Conservation (phyloP, 139 green algal species). For the Axilococcus clingmanii region DNA sequence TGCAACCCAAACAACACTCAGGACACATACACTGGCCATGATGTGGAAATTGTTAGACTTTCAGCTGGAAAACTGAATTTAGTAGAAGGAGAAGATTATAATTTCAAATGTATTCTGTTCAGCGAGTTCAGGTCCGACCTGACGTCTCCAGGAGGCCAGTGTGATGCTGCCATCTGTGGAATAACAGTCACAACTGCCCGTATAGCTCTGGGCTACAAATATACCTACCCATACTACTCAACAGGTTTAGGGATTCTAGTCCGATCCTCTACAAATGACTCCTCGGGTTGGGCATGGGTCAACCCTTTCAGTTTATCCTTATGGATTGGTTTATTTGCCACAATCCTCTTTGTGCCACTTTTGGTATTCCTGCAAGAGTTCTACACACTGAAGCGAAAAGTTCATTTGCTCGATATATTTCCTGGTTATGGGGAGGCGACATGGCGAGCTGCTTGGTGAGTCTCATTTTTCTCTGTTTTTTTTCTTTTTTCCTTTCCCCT, state of each 20-base stretch:
- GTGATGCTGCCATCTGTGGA: background rate
- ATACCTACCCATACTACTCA: constrained; percentile 6
- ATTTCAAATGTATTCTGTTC: too few species aligned
- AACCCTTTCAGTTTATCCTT: constrained; percentile 4
- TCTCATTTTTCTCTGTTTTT: too few species aligned
- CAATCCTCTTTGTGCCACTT: background rate
- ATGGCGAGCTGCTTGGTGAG: constrained; percentile 4
- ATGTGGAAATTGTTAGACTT: too few species aligned
- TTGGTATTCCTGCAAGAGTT: background rate
- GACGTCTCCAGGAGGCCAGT: too few species aligned
- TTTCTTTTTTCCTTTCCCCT: too few species aligned
- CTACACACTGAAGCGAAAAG: background rate
- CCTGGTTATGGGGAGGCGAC: background rate
- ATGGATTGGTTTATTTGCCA: constrained; percentile 4
- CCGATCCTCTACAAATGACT: background rate
- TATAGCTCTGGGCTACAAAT: background rate
- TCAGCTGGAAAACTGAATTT: too few species aligned
- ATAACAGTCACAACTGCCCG: constrained; percentile 4
- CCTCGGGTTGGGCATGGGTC: constrained; percentile 1
- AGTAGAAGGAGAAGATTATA: too few species aligned
- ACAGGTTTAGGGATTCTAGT: background rate
- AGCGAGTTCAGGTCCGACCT: too few species aligned
- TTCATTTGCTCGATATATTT: background rate
- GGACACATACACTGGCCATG: too few species aligned
- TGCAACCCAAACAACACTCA: too few species aligned